Evolutionary conservation across 2,329 filamentous ascomycete genomes (phyloP), one percentile per base, ranked within the genome.

Genomic region (Lojkania enalia): DNA sequence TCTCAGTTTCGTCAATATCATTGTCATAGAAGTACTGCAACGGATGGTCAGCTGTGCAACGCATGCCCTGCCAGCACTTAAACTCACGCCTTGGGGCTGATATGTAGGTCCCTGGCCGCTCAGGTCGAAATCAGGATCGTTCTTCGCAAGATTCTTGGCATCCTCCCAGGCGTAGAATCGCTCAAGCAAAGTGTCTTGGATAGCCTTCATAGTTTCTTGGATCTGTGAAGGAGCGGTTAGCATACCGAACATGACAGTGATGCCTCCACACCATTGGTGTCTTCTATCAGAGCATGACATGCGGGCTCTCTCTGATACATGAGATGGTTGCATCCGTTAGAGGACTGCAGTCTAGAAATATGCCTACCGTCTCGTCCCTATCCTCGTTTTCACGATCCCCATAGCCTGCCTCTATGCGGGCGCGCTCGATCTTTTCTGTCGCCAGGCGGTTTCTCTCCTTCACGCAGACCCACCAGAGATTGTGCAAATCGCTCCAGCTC

Each of bases 401-500:
- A 62, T 87, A 94, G 20, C 86, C 84, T 37, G 88, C 77, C 54
- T 85, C 77, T 43, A 87, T 65, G 56, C 86, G 80, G 20, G 75
- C 64, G 59, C 88, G 79, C 75, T 95, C 90, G 45, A 78, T 71
- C 41, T 78, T 77, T 56, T 86, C 84, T 20, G 95, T 97, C n/a
- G 83, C 79, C 58, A 97, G 82, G 57, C 88, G 82, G 73, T 99
- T 99, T 61, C 88, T 79, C 75, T 99, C 94, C 74, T 88, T 90
- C 48, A 87, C 81, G 68, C 94, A 97, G 43, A 90, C 82, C 90
- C 91, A 99, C 90, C 92, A 99, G 63, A 99, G 78, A 50, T 79
- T 77, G 71, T 97, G 91, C 60, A 99, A 74, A 69, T 97, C 91
- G 50, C 96, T 89, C 88, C 90, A 99, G 52, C 86, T 90, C 74